Conservation (phyloP, 345 rosid species). For the Citrus unshiu region DNA sequence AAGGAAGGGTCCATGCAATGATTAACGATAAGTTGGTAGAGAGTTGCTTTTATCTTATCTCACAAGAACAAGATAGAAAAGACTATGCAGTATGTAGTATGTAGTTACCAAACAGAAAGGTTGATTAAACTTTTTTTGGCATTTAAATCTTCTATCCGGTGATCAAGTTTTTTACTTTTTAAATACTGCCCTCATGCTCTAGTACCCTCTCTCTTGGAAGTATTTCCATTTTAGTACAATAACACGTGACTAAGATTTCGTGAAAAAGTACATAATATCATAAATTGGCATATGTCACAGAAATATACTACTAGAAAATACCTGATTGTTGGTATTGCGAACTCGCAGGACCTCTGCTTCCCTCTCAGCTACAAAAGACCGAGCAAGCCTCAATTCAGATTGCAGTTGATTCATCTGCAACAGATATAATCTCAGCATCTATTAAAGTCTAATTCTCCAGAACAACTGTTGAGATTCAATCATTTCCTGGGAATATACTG, state of each 20-base stretch:
- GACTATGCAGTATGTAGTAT: background rate
- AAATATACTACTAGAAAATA: conserved; percentile 10
- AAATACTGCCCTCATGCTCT: background rate
- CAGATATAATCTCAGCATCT: conserved; percentile 10
- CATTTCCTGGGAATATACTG: background rate
- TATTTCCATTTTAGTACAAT: background rate
- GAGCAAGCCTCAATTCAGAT: conserved; percentile 86
- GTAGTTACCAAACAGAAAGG: background rate
- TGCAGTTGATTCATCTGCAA: conserved; percentile 86
- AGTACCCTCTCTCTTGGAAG: background rate
- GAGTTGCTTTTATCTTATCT: background rate
- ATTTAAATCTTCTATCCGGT: background rate
- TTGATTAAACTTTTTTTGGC: background rate
- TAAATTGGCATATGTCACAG: background rate
- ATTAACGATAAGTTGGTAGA: background rate
- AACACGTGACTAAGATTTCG: background rate
- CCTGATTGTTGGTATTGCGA: conserved; percentile 80
- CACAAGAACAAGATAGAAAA: no score
- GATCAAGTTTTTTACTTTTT: background rate
- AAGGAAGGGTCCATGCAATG: background rate
- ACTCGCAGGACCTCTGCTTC: conserved; percentile 79
- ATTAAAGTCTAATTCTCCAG: background rate
- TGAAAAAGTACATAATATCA: background rate
- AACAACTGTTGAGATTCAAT: conserved; percentile 4
- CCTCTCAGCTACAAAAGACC: conserved; percentile 83